A percentile compares a stretch with the other conserved stretches of the same genome.
phyloP scores from a whole-genome alignment of 2,329 filamentous ascomycete genomes.

The Escovopsis weberi region DNA sequence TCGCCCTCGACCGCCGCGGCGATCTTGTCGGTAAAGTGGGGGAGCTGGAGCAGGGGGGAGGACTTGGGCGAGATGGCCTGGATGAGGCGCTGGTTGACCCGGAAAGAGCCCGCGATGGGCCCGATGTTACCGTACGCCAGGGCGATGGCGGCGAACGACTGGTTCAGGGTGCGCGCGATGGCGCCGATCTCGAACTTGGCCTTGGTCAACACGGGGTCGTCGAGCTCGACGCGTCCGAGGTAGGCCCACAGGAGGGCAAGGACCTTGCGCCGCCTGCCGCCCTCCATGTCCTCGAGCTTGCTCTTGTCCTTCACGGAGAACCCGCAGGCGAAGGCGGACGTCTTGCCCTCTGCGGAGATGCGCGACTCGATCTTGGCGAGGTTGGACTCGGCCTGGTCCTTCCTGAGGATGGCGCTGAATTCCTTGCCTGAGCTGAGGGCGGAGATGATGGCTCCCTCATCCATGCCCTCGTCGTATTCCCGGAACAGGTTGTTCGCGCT shows the following conservation, averaged over 20 bases:
- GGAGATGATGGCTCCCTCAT: conserved; percentile 63
- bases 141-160: conserved; percentile 74
- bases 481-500: conserved; percentile 91
- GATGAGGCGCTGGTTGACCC: conserved; percentile 70
- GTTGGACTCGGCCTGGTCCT: conserved; percentile 65
- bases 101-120: conserved; percentile 71
- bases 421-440: conserved; percentile 79
- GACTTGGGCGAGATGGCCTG: conserved; percentile 75
- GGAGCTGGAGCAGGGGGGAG: conserved; percentile 83
- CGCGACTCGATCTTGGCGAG: conserved; percentile 73
- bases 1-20: conserved; percentile 58
- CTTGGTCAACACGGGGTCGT: conserved; percentile 60
- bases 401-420: conserved; percentile 61
- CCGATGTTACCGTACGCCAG: conserved; percentile 75
- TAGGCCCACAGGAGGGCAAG: conserved; percentile 91
- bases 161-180: conserved; percentile 70
- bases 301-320: conserved; percentile 61
- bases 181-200: conserved; percentile 85
- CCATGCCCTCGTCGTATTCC: conserved; percentile 75
- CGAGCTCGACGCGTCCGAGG: conserved; percentile 73
- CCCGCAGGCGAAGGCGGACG: conserved; percentile 35
- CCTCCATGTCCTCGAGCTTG: conserved; percentile 67
- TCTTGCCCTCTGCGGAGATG: conserved; percentile 48
- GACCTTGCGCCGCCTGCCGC: conserved; percentile 67
- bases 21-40: conserved; percentile 60